Evolutionary conservation across 2,329 filamentous ascomycete genomes (phyloP), one percentile per base, ranked within the genome.

Genomic region (Canariomyces notabilis): DNA sequence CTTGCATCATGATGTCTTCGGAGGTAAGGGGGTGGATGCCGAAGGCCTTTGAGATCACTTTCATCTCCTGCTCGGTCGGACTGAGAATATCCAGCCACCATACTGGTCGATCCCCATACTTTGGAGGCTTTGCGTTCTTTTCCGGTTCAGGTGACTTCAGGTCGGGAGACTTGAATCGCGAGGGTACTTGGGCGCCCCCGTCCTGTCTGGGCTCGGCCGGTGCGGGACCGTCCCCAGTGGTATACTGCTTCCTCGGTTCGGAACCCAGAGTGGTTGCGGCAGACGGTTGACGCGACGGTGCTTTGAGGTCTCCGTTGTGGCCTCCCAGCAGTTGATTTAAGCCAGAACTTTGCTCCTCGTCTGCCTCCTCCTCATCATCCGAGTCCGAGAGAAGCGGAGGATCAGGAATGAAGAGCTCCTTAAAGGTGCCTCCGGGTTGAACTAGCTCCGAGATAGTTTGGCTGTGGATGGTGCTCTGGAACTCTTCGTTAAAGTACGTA

Each of bases 401-500:
- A 51, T 97, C 89, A 1, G 93, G 93, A 18, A 95, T 79, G 62
- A 98, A 98, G 0, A 98, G 77, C 57, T 95, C 87, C 49, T 77
- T 77, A 64, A 98, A 98, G 35, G 79, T 86, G 50, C 83, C 79
- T 5, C 89, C 93, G 0, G 87, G 83, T 56, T 95, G 89, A 7
- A 94, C 78, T 16, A 98, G 76, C 63, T 96, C 93, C 2, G 89
- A 95, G 47, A 98, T 95, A 0, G 86, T 93, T 65, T 95, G 88
- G 50, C 89, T 93, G 66, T 98, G 93, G 51, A 98, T 94, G 0
- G 93, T 98, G 64, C 87, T 94, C 59, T 89, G 85, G 46, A 97
- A 89, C 53, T 95, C 89, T 63, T 97, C 93, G 65, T 97, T 97
- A 75, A 98, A 98, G 66, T 98, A 98, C 0, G 93, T 97, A 64